Evolutionary conservation across 2,329 filamentous ascomycete species (phyloP).

Genomic region (Aspergillus brunneoviolaceus): DNA sequence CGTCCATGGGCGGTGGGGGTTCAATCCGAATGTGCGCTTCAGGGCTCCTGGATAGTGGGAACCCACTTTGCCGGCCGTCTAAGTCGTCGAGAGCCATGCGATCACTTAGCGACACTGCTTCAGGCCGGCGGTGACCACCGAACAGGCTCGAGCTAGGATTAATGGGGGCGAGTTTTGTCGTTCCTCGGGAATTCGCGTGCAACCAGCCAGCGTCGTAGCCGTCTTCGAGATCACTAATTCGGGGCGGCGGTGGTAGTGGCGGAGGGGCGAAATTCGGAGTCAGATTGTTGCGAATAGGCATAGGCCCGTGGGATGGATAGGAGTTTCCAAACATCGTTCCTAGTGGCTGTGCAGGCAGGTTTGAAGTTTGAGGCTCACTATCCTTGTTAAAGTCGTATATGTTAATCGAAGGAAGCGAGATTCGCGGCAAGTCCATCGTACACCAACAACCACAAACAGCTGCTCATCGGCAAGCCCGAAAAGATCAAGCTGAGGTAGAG

Average conservation of each 20-base stretch:
- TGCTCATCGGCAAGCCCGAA: constrained; percentile 14
- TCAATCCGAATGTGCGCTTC: constrained; percentile 38
- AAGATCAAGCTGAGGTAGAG: neutral
- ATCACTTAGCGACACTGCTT: constrained; percentile 33
- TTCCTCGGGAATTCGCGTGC: constrained; percentile 58
- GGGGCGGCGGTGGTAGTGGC: constrained; percentile 65
- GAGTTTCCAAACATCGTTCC: constrained; percentile 44
- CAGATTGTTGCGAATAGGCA: constrained; percentile 63
- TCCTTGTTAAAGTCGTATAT: constrained; percentile 42
- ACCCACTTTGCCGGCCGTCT: constrained; percentile 32
- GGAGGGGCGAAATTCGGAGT: constrained; percentile 53
- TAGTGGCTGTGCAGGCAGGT: constrained; percentile 36
- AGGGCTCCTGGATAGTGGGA: constrained; percentile 31
- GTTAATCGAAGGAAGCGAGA: constrained; percentile 44
- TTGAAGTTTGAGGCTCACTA: constrained; percentile 31
- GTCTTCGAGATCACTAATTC: constrained; percentile 55
- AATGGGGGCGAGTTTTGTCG: constrained; percentile 49
- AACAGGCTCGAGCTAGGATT: constrained; percentile 52
- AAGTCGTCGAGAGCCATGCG: constrained; percentile 39
- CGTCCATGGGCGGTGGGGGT: constrained; percentile 32
- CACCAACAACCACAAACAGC: constrained; percentile 24
- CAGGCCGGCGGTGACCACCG: constrained; percentile 44
- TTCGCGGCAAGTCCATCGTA: constrained; percentile 48
- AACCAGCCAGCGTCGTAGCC: constrained; percentile 64
- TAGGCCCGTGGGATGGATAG: constrained; percentile 51